A percentile compares a stretch with the other conserved stretches of the same genome.
phyloP scores from a whole-genome alignment of 352 stramenopile genomes.

The Pythium plurisporium region DNA sequence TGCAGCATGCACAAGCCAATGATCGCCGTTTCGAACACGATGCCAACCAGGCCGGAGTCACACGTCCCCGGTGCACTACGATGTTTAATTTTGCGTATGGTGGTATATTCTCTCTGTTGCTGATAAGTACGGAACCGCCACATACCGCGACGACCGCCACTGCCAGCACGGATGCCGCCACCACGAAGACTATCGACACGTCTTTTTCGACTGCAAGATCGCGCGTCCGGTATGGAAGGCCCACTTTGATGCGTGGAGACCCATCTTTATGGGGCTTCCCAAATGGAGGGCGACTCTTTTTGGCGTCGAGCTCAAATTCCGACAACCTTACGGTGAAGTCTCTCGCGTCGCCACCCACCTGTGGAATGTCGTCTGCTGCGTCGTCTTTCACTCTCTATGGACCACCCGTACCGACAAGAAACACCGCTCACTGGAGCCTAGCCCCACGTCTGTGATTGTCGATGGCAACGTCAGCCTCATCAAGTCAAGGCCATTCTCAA shows the following conservation, averaged over 20 bases:
- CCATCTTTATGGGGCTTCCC: neutral
- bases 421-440: neutral
- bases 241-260: neutral
- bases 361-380: neutral
- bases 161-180: neutral
- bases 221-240: neutral
- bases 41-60: neutral
- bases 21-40: neutral
- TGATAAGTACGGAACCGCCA: conserved; percentile 2
- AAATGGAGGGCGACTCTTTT: neutral
- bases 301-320: neutral
- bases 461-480: neutral
- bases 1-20: neutral
- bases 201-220: conserved; percentile 2
- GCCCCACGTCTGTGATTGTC: neutral
- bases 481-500: too few species aligned
- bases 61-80: neutral
- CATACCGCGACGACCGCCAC: neutral
- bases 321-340: neutral
- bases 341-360: neutral
- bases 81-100: neutral
- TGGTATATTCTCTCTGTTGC: neutral
- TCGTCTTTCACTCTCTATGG: neutral
- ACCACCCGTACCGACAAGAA: neutral
- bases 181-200: neutral